Evolutionary conservation across 2,329 filamentous ascomycete species (phyloP), one percentile per base, ranked within the genome.

Genomic region (Arthrobotrys conoides): DNA sequence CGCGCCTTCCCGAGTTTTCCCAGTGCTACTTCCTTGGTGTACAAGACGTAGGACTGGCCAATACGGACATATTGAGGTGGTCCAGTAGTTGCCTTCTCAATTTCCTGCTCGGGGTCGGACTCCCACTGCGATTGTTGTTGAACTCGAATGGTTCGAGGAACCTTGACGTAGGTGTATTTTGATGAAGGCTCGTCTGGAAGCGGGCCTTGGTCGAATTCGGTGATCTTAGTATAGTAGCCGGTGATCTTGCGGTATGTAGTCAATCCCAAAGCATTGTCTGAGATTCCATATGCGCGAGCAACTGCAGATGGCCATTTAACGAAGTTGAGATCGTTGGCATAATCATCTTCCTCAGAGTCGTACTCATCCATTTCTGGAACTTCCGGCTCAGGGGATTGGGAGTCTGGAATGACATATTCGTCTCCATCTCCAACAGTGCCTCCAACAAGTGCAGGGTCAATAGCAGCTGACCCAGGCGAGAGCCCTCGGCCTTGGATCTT

Each of bases 111-210:
- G 3, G 67, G 73, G 30, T 77, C 73, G 18, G 73, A 77, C 24
- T 77, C 73, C 73, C 73, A 77, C 48, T 77, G 73, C 4, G 73
- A 77, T 63, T 77, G 73, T 46, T 77, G 73, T 51, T 77, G 73
- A 18, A 77, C 67, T 53, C 73, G 49, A 41, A 77, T 77, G n/a
- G 67, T 71, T 24, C 73, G 73, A 1, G 73, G 73, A 36, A 77
- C 73, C 46, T 77, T 77, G 51, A 77, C 73, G 20, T 77, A 77
- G 5, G 70, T 77, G 61, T 77, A 77, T 57, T 77, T 77, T 1
- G 73, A 77, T 18, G 73, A 77, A 12, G 73, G 73, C 61, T 77
- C 73, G 30, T 77, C 73, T 2, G 73, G 73, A 63, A 77, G 48
- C 67, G 73, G 73, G 1, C 73, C 73, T 48, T 77, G 73, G 41